Conservation (phyloP, 352 stramenopile genomes). For the Globisporangium abappressorium region DNA sequence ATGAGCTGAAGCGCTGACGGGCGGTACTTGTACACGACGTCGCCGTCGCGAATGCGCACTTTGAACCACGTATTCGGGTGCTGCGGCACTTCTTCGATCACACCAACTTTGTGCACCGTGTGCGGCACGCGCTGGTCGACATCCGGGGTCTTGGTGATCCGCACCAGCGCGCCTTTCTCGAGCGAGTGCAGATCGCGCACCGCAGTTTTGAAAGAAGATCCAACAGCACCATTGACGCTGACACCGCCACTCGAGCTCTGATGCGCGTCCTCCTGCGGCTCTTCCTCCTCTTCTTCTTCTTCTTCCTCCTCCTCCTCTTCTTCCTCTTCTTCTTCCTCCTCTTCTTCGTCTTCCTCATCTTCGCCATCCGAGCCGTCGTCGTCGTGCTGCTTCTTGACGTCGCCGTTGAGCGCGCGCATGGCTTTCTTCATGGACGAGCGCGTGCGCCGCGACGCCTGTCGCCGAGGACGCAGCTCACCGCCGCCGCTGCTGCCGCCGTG, state of each 20-base stretch:
- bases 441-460: constrained; percentile 38
- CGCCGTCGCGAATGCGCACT: constrained; percentile 75
- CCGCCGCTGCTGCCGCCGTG: background rate
- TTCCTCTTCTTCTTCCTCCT: constrained; percentile 51
- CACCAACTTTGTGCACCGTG: constrained; percentile 71
- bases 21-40: constrained; percentile 88
- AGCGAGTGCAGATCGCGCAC: constrained; percentile 51
- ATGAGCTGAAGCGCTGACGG: constrained; percentile 70
- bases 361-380: constrained; percentile 27
- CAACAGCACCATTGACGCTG: background rate
- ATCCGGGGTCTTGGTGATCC: constrained; percentile 66
- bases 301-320: constrained; percentile 43
- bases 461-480: constrained; percentile 24
- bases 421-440: constrained; percentile 37
- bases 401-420: constrained; percentile 15
- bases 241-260: constrained; percentile 5
- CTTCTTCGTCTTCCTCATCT: constrained; percentile 48
- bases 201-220: constrained; percentile 1
- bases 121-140: constrained; percentile 83
- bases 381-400: constrained; percentile 6
- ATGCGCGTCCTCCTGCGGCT: constrained; percentile 18
- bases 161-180: constrained; percentile 61
- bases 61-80: constrained; percentile 88
- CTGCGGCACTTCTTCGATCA: constrained; percentile 77
- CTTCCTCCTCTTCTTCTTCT: constrained; percentile 40